Conservation (phyloP, 371 early-diverging fungal genomes). For the Thermomucor indicae-seudaticae region DNA sequence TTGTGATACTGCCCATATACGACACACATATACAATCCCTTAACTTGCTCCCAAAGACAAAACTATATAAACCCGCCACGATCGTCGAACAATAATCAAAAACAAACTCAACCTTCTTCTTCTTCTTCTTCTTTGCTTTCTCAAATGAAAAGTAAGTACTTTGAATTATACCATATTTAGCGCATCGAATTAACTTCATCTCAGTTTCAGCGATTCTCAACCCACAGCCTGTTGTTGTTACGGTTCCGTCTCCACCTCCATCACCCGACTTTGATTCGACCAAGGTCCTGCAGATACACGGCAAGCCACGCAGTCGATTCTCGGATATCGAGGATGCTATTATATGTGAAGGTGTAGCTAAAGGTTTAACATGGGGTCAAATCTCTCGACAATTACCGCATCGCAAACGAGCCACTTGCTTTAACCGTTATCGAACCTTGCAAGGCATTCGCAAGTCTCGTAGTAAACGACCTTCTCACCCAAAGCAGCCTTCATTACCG, state of each 20-base stretch:
- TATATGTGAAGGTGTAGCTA: slow-evolving; percentile 46
- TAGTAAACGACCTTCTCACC: slow-evolving; percentile 14
- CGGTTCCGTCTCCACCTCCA: slow-evolving; percentile 29
- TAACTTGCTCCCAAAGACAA: background rate
- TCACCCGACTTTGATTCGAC: slow-evolving; percentile 17
- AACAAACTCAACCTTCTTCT: background rate
- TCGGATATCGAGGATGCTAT: slow-evolving; percentile 43
- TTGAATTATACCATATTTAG: background rate
- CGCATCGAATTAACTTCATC: background rate
- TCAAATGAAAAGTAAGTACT: slow-evolving; percentile 32
- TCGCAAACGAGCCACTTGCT: slow-evolving; percentile 49
- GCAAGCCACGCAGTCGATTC: slow-evolving; percentile 47
- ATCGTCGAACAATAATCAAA: background rate
- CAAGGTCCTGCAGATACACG: slow-evolving; percentile 14
- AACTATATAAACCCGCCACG: slow-evolving; percentile 1
- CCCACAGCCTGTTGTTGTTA: slow-evolving; percentile 12
- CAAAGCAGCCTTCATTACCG: background rate
- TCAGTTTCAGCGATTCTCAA: slow-evolving; percentile 45
- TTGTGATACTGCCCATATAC: slow-evolving; percentile 8
- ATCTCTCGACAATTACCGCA: slow-evolving; percentile 48
- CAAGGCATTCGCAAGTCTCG: slow-evolving; percentile 49
- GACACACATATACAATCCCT: slow-evolving; percentile 1
- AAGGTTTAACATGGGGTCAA: slow-evolving; percentile 48
- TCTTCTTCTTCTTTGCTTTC: background rate
- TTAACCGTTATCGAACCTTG: slow-evolving; percentile 45